A percentile compares a stretch with the other conserved stretches of the same genome.
Conservation (phyloP, 164 flowering plant genomes). For the Malania oleifera region DNA sequence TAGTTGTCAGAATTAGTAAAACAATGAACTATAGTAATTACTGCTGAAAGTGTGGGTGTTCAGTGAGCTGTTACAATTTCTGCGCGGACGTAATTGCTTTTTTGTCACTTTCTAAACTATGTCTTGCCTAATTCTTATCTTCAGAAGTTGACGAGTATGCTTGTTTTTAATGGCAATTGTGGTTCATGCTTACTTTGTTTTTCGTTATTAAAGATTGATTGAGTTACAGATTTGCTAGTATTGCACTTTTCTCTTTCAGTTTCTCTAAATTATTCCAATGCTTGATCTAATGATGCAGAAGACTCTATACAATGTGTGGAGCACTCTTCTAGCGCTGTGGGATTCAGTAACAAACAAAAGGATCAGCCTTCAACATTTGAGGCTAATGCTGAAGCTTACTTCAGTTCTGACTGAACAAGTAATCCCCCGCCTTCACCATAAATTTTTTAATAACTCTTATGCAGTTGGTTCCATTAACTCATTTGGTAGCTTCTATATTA, state of each 20-base stretch:
- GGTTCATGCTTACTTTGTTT: background rate
- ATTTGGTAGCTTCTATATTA: background rate
- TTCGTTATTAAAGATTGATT: background rate
- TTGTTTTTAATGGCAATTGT: background rate
- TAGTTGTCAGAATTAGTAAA: background rate
- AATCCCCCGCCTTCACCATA: conserved; percentile 14
- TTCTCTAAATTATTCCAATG: conserved; percentile 2
- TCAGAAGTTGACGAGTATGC: too few relatives aligned
- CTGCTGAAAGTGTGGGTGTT: too few relatives aligned
- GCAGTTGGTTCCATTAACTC: background rate
- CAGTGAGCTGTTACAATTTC: too few relatives aligned
- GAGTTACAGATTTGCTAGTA: background rate
- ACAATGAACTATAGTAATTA: background rate
- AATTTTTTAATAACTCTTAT: background rate
- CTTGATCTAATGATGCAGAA: conserved; percentile 38
- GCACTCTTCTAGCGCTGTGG: conserved; percentile 43
- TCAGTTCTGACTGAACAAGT: conserved; percentile 66
- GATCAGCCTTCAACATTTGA: conserved; percentile 56
- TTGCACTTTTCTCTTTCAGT: background rate
- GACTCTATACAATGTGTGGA: conserved; percentile 62
- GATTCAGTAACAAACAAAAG: conserved; percentile 57
- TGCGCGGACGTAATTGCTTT: too few relatives aligned
- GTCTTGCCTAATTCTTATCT: too few relatives aligned
- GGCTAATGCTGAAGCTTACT: conserved; percentile 59
- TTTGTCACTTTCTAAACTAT: too few relatives aligned